Evolutionary conservation across 345 rosid genomes (phyloP).

Genomic region (Ailanthus altissimus): DNA sequence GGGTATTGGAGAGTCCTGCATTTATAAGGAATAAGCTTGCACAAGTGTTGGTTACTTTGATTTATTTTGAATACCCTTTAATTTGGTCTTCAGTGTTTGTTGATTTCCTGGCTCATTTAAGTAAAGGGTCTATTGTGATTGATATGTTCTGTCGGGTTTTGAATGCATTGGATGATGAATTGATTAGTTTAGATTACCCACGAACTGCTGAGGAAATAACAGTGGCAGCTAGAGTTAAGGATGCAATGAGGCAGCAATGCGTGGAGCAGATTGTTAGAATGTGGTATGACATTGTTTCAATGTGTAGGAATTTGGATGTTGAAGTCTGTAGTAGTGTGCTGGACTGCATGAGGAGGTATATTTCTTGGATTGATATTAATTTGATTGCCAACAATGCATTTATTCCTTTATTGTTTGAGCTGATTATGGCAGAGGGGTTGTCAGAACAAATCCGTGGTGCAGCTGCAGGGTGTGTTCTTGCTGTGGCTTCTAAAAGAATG

Average conservation of each 20-base stretch:
- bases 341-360: conserved; percentile 78
- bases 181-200: conserved; percentile 89
- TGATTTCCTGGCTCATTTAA: conserved; percentile 64
- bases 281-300: conserved; percentile 75
- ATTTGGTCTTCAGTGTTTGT: conserved; percentile 81
- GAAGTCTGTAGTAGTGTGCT: conserved; percentile 69
- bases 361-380: conserved; percentile 92
- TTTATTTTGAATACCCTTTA: conserved; percentile 87
- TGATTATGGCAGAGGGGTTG: conserved; percentile 60
- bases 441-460: conserved; percentile 78
- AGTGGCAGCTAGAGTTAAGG: conserved; percentile 78
- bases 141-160: conserved; percentile 94
- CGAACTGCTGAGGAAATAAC: conserved; percentile 60
- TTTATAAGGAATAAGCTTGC: conserved; percentile 95
- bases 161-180: conserved; percentile 86
- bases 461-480: conserved; percentile 79
- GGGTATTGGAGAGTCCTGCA: conserved; percentile 64
- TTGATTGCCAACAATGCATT: conserved; percentile 76
- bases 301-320: conserved; percentile 65
- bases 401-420: conserved; percentile 73
- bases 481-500: conserved; percentile 90
- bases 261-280: conserved; percentile 82
- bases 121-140: conserved; percentile 65
- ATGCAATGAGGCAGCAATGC: conserved; percentile 96
- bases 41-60: conserved; percentile 81